Percentiles rank a stretch among this genome's conserved stretches.
These are phyloP conservation scores for Alliaria petiolata DNA, from an alignment of 345 rosid species.

Conservation along the genomic window DNA sequence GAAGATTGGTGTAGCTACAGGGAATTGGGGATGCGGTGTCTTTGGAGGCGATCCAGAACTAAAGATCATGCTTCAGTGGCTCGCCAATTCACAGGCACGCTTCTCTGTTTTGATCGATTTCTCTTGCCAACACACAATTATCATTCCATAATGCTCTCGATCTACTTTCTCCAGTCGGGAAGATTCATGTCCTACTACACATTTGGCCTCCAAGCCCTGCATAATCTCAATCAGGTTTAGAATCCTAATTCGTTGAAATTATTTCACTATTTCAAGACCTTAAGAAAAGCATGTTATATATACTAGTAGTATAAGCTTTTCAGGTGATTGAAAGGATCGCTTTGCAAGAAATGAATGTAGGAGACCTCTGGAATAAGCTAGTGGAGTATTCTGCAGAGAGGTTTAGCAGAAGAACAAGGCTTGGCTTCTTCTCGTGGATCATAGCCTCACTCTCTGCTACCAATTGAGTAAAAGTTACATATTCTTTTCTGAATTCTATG, in stretches of 20 bases:
- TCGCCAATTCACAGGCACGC: no score
- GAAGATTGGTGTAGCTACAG: no score
- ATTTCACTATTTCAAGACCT: background rate
- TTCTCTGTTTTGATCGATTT: no score
- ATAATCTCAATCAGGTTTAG: conserved; percentile 16
- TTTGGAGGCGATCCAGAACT: no score
- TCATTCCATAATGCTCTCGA: no score
- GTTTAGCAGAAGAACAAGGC: conserved; percentile 9
- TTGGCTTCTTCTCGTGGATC: conserved; percentile 34
- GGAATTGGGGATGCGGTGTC: no score
- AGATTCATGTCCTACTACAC: conserved; percentile 23
- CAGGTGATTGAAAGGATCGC: conserved; percentile 10
- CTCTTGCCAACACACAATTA: no score
- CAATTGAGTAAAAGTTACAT: no score
- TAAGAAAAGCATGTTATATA: background rate
- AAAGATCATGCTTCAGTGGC: no score
- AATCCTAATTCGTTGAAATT: background rate
- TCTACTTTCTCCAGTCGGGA: no score
- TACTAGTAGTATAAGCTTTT: background rate
- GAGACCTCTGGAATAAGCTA: conserved; percentile 24
- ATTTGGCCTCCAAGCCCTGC: conserved; percentile 13
- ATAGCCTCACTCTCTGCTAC: conserved; percentile 15
- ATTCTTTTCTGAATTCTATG: no score
- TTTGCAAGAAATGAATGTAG: conserved; percentile 1
- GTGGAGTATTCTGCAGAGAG: conserved; percentile 28